Base-by-base conservation (phyloP, 192 early-diverging fungal species). In the Umbelopsis ramanniana region DNA sequence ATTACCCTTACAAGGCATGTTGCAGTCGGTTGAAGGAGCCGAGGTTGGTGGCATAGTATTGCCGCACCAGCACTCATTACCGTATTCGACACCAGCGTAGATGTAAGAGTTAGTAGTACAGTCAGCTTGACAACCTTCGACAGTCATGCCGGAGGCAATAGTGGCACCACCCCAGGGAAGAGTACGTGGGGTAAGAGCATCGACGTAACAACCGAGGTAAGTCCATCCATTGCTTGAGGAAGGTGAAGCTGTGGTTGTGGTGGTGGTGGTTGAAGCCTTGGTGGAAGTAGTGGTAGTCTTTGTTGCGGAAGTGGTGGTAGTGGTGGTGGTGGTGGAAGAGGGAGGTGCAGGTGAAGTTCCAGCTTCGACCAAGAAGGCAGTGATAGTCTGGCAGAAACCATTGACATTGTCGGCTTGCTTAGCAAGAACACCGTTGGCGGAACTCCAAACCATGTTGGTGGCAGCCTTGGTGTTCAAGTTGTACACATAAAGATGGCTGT, bases 391-490 rank as follows among this genome's bases (percentile, higher is more conserved):
- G 33, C 72, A 73, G 46, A 73, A 73, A 15, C 37, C 37, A 26
- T 73, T 73, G 23, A 21, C 5, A 29, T 73, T 73, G 46, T 73
- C 72, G 10, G 72, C 72, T 60, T 54, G 53, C 23, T 48, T 63
- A 10, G 72, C 72, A 46, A 37, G 47, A 37, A 26, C 47, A n/a
- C 33, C 46, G 15, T 63, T 73, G 12, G 53, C 43, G 22, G 53
- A 46, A 26, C 72, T 55, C 45, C 52, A 53, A 15, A 73, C 46
- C 72, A 73, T 73, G 52, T 63, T 48, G 15, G 54, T 60, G 15
- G 55, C 22, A 46, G 53, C 72, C 46, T 73, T 73, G n/a, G 72
- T 73, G 47, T 73, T 73, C 33, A 73, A 14, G 48, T 73, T 73
- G 72, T 73, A 73, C 0, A 73, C 14, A 22, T 60, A 73, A 0